Evolutionary conservation across 176 grass and related monocot genomes (phyloP), one percentile per base, ranked within the genome.

Genomic region (sorghum (Sorghum bicolor)): DNA sequence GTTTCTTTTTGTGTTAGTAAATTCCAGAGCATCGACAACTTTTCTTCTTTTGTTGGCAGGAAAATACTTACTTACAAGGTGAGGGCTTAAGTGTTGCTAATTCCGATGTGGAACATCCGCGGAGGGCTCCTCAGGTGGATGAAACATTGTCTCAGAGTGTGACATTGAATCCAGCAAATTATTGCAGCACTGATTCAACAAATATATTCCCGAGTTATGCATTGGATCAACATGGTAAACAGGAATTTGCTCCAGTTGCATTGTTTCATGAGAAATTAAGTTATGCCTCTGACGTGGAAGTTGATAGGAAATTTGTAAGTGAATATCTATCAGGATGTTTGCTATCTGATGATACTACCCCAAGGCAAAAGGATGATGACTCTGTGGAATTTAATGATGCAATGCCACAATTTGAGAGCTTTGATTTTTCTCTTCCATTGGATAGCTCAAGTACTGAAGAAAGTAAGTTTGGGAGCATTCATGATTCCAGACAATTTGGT

Each of bases 351-450:
- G 24, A 67, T 79, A 33, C 37, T 68, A 78, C 86, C 43, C 40
- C 67, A 53, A 76, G 8, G 40, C 78, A 89, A 79, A 40, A 62
- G 10, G 68, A 64, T 67, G 60, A 69, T 79, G 62, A 75, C 67
- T 83, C 58, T 67, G 37, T 53, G 2, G 29, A 88, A 14, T 85
- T 48, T 67, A 63, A 82, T 29, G 68, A 50, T 45, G 15, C 61
- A 73, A 50, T 86, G 80, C 88, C 88, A 69, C 80, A 83, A 86
- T 86, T 90, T 6, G 80, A 86, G 68, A 48, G 84, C 32, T 87
- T 87, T 79, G 60, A 60, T 66, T 61, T 86, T 74, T 76, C 74
- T 67, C 38, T 67, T 53, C 67, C 81, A 83, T 72, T 65, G 72
- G 67, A 79, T 31, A 79, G 84, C 48, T 75, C 88, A 69, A 63